A percentile compares a stretch with the other conserved stretches of the same genome.
Conservation (phyloP, 108 stramenopile species). For the Nitzschia sp. region DNA sequence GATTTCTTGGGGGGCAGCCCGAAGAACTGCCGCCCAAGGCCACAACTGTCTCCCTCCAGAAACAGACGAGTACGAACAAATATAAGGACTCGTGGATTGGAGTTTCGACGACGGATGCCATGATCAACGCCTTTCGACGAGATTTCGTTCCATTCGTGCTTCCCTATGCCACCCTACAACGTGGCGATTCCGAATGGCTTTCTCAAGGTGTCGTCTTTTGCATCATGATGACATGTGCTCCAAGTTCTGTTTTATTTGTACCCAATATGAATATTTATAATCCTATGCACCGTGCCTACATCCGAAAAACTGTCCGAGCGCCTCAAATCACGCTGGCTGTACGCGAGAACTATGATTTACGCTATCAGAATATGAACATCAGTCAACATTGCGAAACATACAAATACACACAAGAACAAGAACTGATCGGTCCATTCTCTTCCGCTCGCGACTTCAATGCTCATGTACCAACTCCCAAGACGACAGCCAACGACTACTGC, state of each 20-base stretch:
- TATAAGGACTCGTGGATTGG: neutral
- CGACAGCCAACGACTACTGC: too few species aligned
- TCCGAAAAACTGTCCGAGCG: too few species aligned
- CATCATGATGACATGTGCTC: neutral
- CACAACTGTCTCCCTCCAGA: neutral
- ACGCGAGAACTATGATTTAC: too few species aligned
- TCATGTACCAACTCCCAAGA: too few species aligned
- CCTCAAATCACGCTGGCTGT: too few species aligned
- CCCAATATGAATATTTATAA: neutral
- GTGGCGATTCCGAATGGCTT: neutral
- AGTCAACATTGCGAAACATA: too few species aligned
- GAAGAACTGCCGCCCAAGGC: neutral
- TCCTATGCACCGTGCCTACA: neutral
- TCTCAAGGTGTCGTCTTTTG: neutral
- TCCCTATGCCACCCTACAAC: neutral
- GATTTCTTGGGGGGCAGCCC: neutral
- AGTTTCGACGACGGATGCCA: neutral
- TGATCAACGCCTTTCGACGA: neutral
- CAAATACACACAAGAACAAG: too few species aligned
- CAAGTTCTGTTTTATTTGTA: neutral
- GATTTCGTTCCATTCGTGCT: neutral
- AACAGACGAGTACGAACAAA: neutral
- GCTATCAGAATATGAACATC: too few species aligned
- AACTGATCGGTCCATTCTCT: too few species aligned
- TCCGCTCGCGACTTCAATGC: too few species aligned